Evolutionary conservation across 2,329 filamentous ascomycete genomes (phyloP).

Genomic region (Aspergillus clavatus): DNA sequence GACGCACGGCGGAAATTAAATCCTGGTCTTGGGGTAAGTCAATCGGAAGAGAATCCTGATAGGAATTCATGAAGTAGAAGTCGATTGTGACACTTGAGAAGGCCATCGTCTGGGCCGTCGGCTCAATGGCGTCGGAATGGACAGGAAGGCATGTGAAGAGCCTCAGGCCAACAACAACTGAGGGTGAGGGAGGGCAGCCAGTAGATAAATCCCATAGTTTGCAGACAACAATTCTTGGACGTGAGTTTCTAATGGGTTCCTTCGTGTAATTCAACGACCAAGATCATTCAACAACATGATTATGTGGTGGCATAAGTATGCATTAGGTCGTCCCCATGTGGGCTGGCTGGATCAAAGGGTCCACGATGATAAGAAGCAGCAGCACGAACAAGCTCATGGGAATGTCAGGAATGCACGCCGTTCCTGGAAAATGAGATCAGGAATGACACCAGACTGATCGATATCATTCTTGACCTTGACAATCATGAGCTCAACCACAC

Average conservation of each 20-base stretch:
- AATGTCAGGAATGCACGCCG: not conserved
- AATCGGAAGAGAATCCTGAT: not conserved
- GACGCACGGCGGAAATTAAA: not conserved
- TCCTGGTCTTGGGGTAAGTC: not conserved
- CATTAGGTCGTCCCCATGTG: not conserved
- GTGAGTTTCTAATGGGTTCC: not conserved
- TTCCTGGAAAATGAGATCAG: not conserved
- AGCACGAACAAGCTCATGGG: not conserved
- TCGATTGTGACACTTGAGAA: not conserved
- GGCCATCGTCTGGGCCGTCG: not conserved
- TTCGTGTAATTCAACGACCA: too few relatives aligned
- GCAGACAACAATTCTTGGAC: not conserved
- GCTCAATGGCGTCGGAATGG: slow-evolving; percentile 9
- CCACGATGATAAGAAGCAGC: not conserved
- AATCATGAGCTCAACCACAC: too few relatives aligned
- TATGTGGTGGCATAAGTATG: too few relatives aligned
- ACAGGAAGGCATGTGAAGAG: slow-evolving; percentile 16
- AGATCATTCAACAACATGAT: too few relatives aligned
- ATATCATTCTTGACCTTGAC: not conserved
- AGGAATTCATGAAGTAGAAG: not conserved
- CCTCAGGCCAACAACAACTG: slow-evolving; percentile 2
- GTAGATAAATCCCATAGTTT: not conserved
- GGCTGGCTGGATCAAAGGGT: not conserved
- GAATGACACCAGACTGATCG: not conserved
- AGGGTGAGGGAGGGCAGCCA: not conserved